Base-by-base conservation (phyloP, 1,139 yeast genomes). In the Zhuliangozyma blackwelliae region DNA sequence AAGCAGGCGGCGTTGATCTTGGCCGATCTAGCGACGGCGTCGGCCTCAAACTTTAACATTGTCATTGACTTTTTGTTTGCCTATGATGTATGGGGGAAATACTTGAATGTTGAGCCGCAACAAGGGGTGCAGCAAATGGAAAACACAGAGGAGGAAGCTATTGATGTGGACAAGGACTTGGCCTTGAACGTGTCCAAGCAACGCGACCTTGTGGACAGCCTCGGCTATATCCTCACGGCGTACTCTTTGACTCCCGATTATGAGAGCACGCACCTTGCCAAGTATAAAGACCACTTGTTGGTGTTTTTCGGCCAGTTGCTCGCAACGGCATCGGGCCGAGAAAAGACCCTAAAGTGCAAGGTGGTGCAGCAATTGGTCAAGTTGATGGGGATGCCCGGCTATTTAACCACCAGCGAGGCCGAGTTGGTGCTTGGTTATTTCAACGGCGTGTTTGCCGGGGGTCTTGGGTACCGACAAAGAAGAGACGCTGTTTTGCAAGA, bases 371-470 rank as follows among this genome's bases (percentile, higher is more conserved):
- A 84, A 37, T 68, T 89, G 39, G 67, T 77, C 1, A 75, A 77
- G 40, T 52, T 84, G 36, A 61, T 76, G 20, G 63, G 63, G 27
- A 61, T 82, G 46, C 55, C 61, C 2, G 59, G 59, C 1, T 78
- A 75, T 44, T 59, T 86, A 32, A 59, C 57, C 9, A 49, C 51
- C 2, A 75, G 75, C 35, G 96, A 89, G 49, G 55, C 76, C 26
- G 73, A 77, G 19, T 59, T 85, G 38, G 63, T 87, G 7, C 75
- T 84, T 25, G 87, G 79, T 41, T 79, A 83, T 48, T 65, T 89
- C 30, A 78, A 79, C 26, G 88, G 81, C 31, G 72, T 80, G 7
- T 3, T 22, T 22, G 9, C 7, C 9, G 23, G 23, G 5, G 16
- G 16, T 16, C 19, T 62, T 85, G 8, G 40, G 7, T 65, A 61